Conservation (phyloP, 1,139 yeast genomes). For the Zygosaccharomyces pseudobailii region DNA sequence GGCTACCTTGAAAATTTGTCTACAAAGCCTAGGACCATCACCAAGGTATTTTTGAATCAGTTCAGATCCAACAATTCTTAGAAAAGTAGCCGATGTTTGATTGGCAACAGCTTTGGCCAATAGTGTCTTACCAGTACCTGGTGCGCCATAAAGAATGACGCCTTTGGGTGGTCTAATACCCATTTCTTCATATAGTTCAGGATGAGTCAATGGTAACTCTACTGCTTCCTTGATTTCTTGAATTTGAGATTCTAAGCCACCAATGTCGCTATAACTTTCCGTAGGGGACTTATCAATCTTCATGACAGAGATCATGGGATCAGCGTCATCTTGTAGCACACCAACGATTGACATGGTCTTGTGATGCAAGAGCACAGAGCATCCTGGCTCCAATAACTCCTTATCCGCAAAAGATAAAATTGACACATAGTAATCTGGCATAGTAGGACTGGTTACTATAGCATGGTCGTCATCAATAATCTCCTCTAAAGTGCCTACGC, state of each 20-base stretch:
- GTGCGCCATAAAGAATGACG: slow-evolving; percentile 96
- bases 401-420: slow-evolving; percentile 97
- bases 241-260: slow-evolving; percentile 93
- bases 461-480: slow-evolving; percentile 98
- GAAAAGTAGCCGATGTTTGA: slow-evolving; percentile 93
- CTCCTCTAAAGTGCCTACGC: slow-evolving; percentile 94
- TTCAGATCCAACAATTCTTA: slow-evolving; percentile 96
- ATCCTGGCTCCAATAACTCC: slow-evolving; percentile 95
- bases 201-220: slow-evolving; percentile 94
- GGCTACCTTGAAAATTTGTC: slow-evolving; percentile 95
- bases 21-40: slow-evolving; percentile 92
- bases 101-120: slow-evolving; percentile 98
- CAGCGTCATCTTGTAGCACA: slow-evolving; percentile 93
- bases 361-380: slow-evolving; percentile 92
- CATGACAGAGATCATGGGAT: slow-evolving; percentile 97
- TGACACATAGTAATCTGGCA: slow-evolving; percentile 95
- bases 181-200: slow-evolving; percentile 97
- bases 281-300: slow-evolving; percentile 96
- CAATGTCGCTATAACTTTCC: slow-evolving; percentile 94
- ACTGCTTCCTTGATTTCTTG: slow-evolving; percentile 98
- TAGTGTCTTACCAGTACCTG: slow-evolving; percentile 97
- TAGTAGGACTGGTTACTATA: slow-evolving; percentile 91
- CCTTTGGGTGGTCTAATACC: slow-evolving; percentile 99
- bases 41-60: slow-evolving; percentile 95
- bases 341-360: slow-evolving; percentile 94